Percentiles rank a stretch among this genome's conserved stretches.
phyloP scores from a whole-genome alignment of 768 basidiomycete species.

The Lactifluus hygrophoroides region DNA sequence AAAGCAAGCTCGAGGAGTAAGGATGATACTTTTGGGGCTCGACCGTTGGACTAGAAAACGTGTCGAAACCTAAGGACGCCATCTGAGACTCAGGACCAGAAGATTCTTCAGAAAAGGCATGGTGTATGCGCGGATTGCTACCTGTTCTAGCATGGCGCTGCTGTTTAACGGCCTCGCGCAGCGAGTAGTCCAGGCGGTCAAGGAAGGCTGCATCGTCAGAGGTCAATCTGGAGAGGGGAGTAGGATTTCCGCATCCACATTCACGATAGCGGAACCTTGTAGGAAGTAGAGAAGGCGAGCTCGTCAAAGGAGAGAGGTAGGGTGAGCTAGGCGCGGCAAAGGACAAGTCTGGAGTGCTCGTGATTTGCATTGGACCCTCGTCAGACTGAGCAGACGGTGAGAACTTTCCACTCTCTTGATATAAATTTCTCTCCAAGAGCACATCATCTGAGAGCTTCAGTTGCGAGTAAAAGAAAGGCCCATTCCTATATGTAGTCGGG shows the following conservation, averaged over 20 bases:
- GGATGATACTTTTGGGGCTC: not conserved
- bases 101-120: not conserved
- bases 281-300: not conserved
- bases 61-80: not conserved
- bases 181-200: not conserved
- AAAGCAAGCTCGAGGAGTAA: not conserved
- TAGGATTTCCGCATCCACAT: not conserved
- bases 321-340: slow-evolving; percentile 9
- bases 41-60: not conserved
- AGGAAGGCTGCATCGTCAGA: not conserved
- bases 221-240: not conserved
- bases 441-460: not conserved
- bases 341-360: slow-evolving; percentile 13
- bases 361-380: not conserved
- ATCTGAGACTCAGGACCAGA: not conserved
- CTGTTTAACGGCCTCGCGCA: not conserved
- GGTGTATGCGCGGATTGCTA: slow-evolving; percentile 1
- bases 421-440: not conserved
- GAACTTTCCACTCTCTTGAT: not conserved
- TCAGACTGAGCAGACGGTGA: not conserved
- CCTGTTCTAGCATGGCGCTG: not conserved
- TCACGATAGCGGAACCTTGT: not conserved
- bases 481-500: not conserved
- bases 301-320: not conserved
- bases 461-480: not conserved